Base-by-base conservation (phyloP, 2,329 filamentous ascomycete species). In the Cytospora mali region DNA sequence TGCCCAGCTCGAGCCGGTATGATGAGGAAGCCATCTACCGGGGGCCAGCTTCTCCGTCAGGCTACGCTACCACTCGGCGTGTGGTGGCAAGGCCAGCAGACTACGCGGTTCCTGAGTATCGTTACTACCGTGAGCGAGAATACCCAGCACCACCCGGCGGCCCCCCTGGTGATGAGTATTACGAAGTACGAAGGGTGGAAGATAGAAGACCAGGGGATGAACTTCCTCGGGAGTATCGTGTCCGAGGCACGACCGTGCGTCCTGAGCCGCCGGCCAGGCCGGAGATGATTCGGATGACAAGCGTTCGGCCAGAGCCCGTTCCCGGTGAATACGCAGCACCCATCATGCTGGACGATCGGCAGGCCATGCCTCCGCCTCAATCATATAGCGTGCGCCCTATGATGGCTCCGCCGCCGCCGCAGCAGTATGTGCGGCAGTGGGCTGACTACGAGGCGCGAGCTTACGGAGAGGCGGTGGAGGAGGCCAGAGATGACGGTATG, bases 51-150 rank as follows among this genome's bases (percentile, higher is more conserved):
- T 79, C 87, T 4, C 84, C 87, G 3, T 70, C 79, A 10, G 81
- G 63, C 18, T 70, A 76, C 70, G 75, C 75, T 52, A 73, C 77
- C n/a, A 77, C 81, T 11, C 78, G 85, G 64, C 81, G 86, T 49
- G 80, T 88, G 50, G 76, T 91, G 25, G 87, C 87, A 13, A 84
- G 88, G 65, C 83, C 86, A 28, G 58, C 31, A 2, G 88, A 90
- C 65, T 84, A 80, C 57, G 75, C 80, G 55, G 70, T 79, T 28
- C 70, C 81, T 9, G 81, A 85, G 56, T 81, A 83, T 65, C 80
- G 84, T 64, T 75, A 80, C 29, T 85, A 84, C 65, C 81, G 82
- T 18, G 81, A 84, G 66, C 77, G 84, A 60, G 87, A 89, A 67
- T 84, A 85, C 67, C 82, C 85, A 5, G 84, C 80, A 42, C 84